phyloP scores from a whole-genome alignment of 2,329 filamentous ascomycete genomes.

The Aspergillus tamarii region DNA sequence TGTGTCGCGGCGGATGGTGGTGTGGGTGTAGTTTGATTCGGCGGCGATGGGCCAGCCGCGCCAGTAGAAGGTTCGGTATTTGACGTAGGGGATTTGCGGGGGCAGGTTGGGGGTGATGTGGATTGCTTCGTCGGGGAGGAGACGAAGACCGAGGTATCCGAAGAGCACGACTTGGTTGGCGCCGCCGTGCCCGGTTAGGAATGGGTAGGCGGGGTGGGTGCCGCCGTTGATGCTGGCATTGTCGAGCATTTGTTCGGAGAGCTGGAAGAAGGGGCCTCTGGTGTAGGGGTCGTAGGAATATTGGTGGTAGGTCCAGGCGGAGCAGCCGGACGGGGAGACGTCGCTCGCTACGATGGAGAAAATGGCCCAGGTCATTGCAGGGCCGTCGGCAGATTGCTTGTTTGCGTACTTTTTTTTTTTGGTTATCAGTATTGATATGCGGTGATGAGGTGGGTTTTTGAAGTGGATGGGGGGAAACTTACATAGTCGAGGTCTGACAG shows the following conservation, averaged over 20 bases:
- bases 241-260: constrained; percentile 70
- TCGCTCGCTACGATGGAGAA: constrained; percentile 69
- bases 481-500: constrained; percentile 66
- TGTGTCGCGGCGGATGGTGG: constrained; percentile 59
- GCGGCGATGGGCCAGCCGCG: constrained; percentile 66
- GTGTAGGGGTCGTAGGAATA: constrained; percentile 67
- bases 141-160: constrained; percentile 67
- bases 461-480: constrained; percentile 23
- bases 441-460: neutral
- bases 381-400: constrained; percentile 68
- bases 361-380: constrained; percentile 73
- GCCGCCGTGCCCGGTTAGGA: constrained; percentile 71
- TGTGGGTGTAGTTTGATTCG: constrained; percentile 66
- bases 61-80: constrained; percentile 68
- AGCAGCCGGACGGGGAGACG: constrained; percentile 68
- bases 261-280: constrained; percentile 69
- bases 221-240: constrained; percentile 63
- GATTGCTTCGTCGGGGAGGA: constrained; percentile 61
- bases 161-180: constrained; percentile 69
- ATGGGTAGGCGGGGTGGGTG: constrained; percentile 70
- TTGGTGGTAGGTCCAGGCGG: constrained; percentile 68
- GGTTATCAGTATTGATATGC: neutral
- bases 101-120: constrained; percentile 67
- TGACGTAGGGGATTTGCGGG: constrained; percentile 64
- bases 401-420: constrained; percentile 62